Percentiles rank a stretch among this genome's conserved stretches.
Evolutionary conservation across 1,284 basidiomycete genomes (phyloP).

Genomic region (Ceratobasidium sp.): DNA sequence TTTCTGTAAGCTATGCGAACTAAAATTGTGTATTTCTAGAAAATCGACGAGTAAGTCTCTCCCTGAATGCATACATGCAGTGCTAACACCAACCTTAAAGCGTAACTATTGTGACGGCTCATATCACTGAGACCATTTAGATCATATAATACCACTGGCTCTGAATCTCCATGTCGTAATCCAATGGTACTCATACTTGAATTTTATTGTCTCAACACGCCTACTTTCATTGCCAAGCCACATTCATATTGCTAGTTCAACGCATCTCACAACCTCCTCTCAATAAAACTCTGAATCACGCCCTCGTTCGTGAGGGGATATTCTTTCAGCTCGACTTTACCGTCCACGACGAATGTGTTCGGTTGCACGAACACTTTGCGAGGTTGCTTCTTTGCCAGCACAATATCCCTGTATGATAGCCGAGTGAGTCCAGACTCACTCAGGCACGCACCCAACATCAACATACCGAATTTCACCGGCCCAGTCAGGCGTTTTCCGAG

Average conservation of each 20-base stretch:
- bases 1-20: conserved; percentile 16
- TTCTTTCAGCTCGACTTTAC: conserved; percentile 74
- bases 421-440: conserved; percentile 18
- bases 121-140: conserved; percentile 52
- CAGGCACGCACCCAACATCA: conserved; percentile 3
- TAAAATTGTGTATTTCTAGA: conserved; percentile 51
- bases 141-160: too few species aligned
- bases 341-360: conserved; percentile 70
- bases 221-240: background rate
- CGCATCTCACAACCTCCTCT: conserved; percentile 59
- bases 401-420: conserved; percentile 56
- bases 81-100: conserved; percentile 47
- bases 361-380: conserved; percentile 84
- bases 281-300: conserved; percentile 79
- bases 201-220: background rate
- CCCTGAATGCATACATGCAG: conserved; percentile 46
- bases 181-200: too few species aligned
- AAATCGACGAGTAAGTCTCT: conserved; percentile 66
- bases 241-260: background rate
- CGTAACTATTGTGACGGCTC: conserved; percentile 57
- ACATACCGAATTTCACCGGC: conserved; percentile 67
- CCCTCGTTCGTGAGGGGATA: conserved; percentile 75
- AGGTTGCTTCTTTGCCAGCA: conserved; percentile 80
- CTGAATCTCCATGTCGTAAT: too few species aligned
- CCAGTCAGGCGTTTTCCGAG: conserved; percentile 72